Evolutionary conservation across 1,284 basidiomycete genomes (phyloP).

Genomic region (Exobasidium cylindrosporum): DNA sequence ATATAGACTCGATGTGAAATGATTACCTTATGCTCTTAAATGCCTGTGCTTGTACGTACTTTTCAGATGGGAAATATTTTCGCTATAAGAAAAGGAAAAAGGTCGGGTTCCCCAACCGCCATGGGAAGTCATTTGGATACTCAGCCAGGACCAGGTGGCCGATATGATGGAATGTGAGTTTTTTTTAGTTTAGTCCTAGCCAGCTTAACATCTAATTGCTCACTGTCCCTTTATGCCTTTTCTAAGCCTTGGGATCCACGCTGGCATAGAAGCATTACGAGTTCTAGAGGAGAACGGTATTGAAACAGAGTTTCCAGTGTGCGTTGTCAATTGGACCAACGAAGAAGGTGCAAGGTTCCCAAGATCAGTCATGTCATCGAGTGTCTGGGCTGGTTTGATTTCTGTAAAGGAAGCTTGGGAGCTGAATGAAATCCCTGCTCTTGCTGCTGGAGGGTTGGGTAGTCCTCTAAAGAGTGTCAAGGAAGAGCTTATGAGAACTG

Average conservation of each 20-base stretch:
- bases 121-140: constrained; percentile 51
- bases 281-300: constrained; percentile 32
- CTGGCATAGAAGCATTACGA: constrained; percentile 29
- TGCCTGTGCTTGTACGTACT: too few species aligned
- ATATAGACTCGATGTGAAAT: too few species aligned
- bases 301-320: constrained; percentile 34
- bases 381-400: constrained; percentile 3
- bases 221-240: too few species aligned
- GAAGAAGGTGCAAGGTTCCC: constrained; percentile 47
- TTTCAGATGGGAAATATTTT: constrained; percentile 2
- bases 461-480: background rate
- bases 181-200: too few species aligned
- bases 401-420: background rate
- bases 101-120: constrained; percentile 29
- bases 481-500: background rate
- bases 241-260: constrained; percentile 39
- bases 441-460: too few species aligned
- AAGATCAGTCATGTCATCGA: background rate
- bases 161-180: constrained; percentile 53
- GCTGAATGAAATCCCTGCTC: background rate
- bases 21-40: too few species aligned
- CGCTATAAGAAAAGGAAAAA: background rate
- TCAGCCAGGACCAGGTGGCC: constrained; percentile 44
- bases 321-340: constrained; percentile 38
- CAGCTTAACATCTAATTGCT: too few species aligned